Conservation (phyloP, 129 eudicot species). For the Silybum marianum region DNA sequence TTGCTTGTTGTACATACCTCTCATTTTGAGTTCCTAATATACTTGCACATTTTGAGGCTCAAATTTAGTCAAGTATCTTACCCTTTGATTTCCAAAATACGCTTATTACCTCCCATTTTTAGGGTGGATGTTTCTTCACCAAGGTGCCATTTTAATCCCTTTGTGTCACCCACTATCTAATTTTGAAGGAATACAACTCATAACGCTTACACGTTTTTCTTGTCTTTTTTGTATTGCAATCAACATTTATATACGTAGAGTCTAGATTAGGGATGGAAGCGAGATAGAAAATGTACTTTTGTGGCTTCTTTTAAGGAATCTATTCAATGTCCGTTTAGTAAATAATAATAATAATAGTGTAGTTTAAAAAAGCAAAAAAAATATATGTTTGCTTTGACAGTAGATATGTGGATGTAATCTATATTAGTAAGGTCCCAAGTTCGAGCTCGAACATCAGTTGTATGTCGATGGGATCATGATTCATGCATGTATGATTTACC, state of each 20-base stretch:
- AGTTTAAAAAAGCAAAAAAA: no score
- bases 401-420: no score
- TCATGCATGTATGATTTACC: neutral
- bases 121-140: constrained; percentile 29
- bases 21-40: constrained; percentile 19
- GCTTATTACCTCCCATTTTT: constrained; percentile 31
- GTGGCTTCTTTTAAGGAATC: neutral
- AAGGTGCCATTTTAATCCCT: constrained; percentile 15
- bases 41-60: constrained; percentile 37
- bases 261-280: neutral
- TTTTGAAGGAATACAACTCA: constrained; percentile 24
- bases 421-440: neutral
- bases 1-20: constrained; percentile 13
- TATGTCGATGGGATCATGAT: neutral
- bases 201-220: neutral
- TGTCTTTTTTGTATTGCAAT: neutral
- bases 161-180: constrained; percentile 33
- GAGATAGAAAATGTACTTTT: neutral
- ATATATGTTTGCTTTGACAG: neutral
- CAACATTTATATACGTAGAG: neutral
- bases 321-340: neutral
- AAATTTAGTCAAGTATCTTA: constrained; percentile 11
- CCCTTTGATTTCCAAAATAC: constrained; percentile 26
- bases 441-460: neutral
- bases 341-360: no score